Evolutionary conservation across 768 basidiomycete species (phyloP), one percentile per base, ranked within the genome.

Genomic region (Boletus subparvulus): DNA sequence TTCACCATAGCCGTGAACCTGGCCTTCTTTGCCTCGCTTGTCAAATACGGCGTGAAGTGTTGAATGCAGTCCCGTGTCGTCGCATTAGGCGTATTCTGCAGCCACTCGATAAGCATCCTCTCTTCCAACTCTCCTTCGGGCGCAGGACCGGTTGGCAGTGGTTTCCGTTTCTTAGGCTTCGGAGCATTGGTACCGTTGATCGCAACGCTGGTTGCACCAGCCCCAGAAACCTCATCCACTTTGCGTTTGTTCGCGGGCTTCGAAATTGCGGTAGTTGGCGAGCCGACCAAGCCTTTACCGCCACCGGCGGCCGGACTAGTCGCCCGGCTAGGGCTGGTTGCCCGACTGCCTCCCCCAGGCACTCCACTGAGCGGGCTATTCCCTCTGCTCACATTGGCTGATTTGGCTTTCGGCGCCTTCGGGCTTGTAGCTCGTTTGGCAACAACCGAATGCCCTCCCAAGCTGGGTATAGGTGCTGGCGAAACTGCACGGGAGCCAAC

Each of bases 341-440:
- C 78, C 46, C 80, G 81, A 58, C 84, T 84, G 17, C 77, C 78
- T 30, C 65, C 65, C 16, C 68, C 67, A n/a, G 67, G 71, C 24
- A 56, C 69, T 2, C 66, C 71, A 37, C 64, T 63, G 8, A 87
- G 74, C 11, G 88, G 87, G 65, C 85, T 88, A 50, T 76, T 79
- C 16, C 80, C 84, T 56, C 86, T 77, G 65, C 81, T 85, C 26
- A 60, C 67, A 43, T 60, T 72, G 44, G 71, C 68, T 12, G 79
- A 59, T 62, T 83, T 87, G 10, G 75, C 74, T 68, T 88, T 90
- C 4, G 83, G 82, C 11, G 72, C 76, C 64, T 89, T 90, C 5
- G 91, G 92, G 59, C 90, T 92, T 2, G 90, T 92, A 4, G 92
- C 92, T 17, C 92, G 84, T 72, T 88, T 88, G 3, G 92, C 92